Conservation (phyloP, 2,329 filamentous ascomycete species). For the Fusarium hainanense region DNA sequence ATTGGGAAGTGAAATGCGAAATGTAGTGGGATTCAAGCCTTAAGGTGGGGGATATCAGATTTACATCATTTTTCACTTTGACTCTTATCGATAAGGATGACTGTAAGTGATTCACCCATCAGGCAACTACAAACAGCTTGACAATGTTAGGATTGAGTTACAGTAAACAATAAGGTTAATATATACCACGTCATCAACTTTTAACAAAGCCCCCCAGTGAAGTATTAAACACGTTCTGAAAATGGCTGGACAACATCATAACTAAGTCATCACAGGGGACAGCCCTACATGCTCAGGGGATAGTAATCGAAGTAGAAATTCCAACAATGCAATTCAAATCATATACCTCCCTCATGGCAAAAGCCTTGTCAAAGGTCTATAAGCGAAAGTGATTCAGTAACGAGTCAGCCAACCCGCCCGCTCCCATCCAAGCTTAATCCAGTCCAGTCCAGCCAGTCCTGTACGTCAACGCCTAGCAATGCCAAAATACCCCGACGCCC, state of each 20-base stretch:
- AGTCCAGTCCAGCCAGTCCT: slow-evolving; percentile 37
- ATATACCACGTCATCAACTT: slow-evolving; percentile 4
- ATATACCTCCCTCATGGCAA: neutral
- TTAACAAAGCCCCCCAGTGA: neutral
- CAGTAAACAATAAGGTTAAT: neutral
- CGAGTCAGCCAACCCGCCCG: slow-evolving; percentile 24
- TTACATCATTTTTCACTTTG: slow-evolving; percentile 41
- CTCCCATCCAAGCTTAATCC: slow-evolving; percentile 28
- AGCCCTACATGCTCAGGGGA: neutral
- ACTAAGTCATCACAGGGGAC: neutral
- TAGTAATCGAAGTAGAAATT: neutral
- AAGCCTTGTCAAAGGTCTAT: slow-evolving; percentile 32
- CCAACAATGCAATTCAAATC: slow-evolving; percentile 8
- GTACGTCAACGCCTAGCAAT: slow-evolving; percentile 52
- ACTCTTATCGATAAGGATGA: slow-evolving; percentile 42
- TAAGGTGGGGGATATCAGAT: slow-evolving; percentile 40
- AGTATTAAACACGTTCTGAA: neutral
- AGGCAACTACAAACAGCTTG: neutral
- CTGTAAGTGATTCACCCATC: slow-evolving; percentile 18
- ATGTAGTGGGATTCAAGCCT: slow-evolving; percentile 10
- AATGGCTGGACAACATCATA: neutral
- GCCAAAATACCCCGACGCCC: slow-evolving; percentile 45
- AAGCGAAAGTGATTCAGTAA: slow-evolving; percentile 40
- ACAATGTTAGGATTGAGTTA: neutral
- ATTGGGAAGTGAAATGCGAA: slow-evolving; percentile 16